phyloP scores from a whole-genome alignment of 352 stramenopile species.

The Elongisporangium undulatum region DNA sequence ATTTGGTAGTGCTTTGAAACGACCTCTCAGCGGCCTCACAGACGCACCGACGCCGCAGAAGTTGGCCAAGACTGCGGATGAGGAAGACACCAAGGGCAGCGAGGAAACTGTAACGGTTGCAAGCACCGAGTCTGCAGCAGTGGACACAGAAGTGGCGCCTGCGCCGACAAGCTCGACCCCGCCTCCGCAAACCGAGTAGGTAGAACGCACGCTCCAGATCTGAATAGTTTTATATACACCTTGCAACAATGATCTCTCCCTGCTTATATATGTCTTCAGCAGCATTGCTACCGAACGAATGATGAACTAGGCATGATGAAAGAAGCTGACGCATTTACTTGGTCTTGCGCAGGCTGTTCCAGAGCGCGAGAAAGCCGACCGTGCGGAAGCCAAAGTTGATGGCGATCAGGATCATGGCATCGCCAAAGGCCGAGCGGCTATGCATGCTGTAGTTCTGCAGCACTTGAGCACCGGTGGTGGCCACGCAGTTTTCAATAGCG shows the following conservation, averaged over 20 bases:
- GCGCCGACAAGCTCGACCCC: background rate
- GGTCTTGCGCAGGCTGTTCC: background rate
- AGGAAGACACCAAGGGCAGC: conserved; percentile 15
- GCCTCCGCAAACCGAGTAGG: background rate
- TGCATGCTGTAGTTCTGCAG: conserved; percentile 45
- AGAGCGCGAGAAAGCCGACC: conserved; percentile 25
- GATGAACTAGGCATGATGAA: background rate
- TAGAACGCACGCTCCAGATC: background rate
- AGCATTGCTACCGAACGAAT: background rate
- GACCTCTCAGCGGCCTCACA: conserved; percentile 22
- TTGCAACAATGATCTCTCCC: background rate
- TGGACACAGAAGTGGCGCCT: background rate
- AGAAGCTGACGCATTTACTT: background rate
- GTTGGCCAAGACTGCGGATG: conserved; percentile 34
- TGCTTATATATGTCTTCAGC: too few relatives aligned
- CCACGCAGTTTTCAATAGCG: conserved; percentile 25
- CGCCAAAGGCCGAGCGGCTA: conserved; percentile 22
- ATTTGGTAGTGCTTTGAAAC: conserved; percentile 14
- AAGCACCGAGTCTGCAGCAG: background rate
- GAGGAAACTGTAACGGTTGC: background rate
- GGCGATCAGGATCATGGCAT: conserved; percentile 29
- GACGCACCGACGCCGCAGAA: conserved; percentile 29
- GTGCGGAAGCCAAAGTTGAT: conserved; percentile 29
- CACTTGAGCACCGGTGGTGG: conserved; percentile 26
- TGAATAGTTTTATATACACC: background rate